phyloP scores from a whole-genome alignment of 2,329 filamentous ascomycete genomes.

The Aspergillus alliaceus region DNA sequence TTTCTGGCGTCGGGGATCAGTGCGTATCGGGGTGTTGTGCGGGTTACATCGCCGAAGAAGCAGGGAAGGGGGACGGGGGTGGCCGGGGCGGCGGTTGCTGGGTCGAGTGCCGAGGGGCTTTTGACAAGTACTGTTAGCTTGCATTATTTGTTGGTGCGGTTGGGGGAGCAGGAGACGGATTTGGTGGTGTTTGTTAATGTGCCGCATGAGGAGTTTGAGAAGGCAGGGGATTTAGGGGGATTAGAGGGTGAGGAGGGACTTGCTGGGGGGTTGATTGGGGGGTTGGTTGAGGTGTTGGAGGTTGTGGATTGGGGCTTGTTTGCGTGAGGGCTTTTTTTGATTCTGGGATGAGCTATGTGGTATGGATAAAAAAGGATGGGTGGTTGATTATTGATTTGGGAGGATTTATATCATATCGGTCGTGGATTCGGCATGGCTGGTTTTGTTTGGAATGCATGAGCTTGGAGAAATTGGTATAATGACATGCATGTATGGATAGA shows the following conservation, averaged over 20 bases:
- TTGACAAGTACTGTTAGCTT: constrained; percentile 59
- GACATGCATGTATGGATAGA: too few species aligned
- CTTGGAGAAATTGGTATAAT: too few species aligned
- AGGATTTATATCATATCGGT: too few species aligned
- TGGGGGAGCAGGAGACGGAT: constrained; percentile 75
- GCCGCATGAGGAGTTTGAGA: constrained; percentile 74
- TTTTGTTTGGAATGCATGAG: too few species aligned
- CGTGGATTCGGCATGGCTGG: too few species aligned
- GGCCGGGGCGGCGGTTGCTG: constrained; percentile 18
- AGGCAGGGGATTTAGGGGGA: constrained; percentile 67
- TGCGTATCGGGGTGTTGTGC: constrained; percentile 31
- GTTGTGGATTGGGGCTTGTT: constrained; percentile 82
- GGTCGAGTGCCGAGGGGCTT: constrained; percentile 20
- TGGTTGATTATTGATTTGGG: too few species aligned
- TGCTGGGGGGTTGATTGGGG: constrained; percentile 32
- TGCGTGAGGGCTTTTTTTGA: constrained; percentile 23
- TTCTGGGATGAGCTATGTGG: background rate
- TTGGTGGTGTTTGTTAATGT: constrained; percentile 85
- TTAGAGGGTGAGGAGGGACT: constrained; percentile 65
- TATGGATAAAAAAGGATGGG: too few species aligned
- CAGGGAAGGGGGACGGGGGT: constrained; percentile 10
- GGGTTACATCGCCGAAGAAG: constrained; percentile 23
- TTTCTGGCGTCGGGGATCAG: constrained; percentile 12
- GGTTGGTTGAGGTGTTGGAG: constrained; percentile 70
- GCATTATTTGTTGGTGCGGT: constrained; percentile 72